These are phyloP conservation scores for Terfezia boudieri DNA, from an alignment of 495 filamentous ascomycete species.

Conservation along the genomic window DNA sequence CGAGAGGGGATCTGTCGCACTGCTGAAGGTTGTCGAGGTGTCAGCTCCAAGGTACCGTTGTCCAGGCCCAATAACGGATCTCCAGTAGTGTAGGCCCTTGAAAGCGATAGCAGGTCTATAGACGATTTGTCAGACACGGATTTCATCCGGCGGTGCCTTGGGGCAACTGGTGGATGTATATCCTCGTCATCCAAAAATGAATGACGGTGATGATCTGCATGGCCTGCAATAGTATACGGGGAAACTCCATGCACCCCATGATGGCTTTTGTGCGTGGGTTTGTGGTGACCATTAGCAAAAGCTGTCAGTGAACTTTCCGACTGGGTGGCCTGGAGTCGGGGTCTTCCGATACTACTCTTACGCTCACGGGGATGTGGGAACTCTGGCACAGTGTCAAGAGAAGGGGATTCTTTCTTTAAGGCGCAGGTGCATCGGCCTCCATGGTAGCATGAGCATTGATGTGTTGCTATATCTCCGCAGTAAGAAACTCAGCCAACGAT, in stretches of 20 bases:
- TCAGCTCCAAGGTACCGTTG: conserved; percentile 16
- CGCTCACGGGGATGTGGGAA: conserved; percentile 27
- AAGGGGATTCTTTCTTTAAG: conserved; percentile 59
- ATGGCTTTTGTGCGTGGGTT: conserved; percentile 60
- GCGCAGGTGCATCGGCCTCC: conserved; percentile 82
- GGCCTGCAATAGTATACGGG: conserved; percentile 16
- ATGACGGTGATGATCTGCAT: conserved; percentile 17
- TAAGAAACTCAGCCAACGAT: too few relatives aligned
- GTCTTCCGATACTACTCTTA: conserved; percentile 29
- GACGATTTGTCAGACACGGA: conserved; percentile 14
- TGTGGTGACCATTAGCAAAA: conserved; percentile 85
- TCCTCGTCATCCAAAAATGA: conserved; percentile 19
- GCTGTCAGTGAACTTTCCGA: conserved; percentile 69
- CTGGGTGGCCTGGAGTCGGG: conserved; percentile 56
- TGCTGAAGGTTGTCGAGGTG: conserved; percentile 12
- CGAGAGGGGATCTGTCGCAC: conserved; percentile 12
- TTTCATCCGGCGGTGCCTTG: conserved; percentile 13
- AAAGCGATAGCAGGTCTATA: conserved; percentile 15
- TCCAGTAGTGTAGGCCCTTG: conserved; percentile 11
- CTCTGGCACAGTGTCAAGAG: conserved; percentile 53
- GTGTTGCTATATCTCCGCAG: background rate
- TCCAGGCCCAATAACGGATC: background rate
- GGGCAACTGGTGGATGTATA: conserved; percentile 4
- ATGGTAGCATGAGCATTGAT: conserved; percentile 59
- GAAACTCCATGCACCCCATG: conserved; percentile 25